Base-by-base conservation (phyloP, 257 asterid genomes). In the Penstemon barbatus region DNA sequence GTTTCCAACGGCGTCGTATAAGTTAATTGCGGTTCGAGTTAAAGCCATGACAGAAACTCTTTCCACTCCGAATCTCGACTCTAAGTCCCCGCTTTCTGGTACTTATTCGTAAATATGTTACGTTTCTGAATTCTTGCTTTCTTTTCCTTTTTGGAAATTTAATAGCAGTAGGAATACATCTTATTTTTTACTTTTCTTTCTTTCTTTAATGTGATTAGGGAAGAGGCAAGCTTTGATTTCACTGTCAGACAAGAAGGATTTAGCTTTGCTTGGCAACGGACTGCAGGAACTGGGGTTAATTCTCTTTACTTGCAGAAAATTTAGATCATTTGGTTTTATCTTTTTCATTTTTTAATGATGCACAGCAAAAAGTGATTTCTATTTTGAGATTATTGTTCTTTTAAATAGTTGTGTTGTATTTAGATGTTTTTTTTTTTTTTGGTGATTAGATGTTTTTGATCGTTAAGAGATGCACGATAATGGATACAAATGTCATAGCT, bases 281-380 rank as follows among this genome's bases (percentile, higher is more conserved):
- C 83, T 90, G 18, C 95, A 84, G 73, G 94, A 93, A 61, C 63
- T 94, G 75, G 99, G 97, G 99, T 90, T 79, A 74, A 77, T 9
- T 46, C 63, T 69, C 15, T 39, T 8, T 40, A 3, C 15, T 8
- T 18, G n/a, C 13, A 13, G 8, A 7, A 41, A 18, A 41, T 9
- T 49, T 10, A 13, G 6, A 10, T 5, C n/a, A 3, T 5, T 49
- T 8, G 15, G 5, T 12, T 49, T 10, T 49, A 5, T 9, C 11
- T 10, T 49, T 49, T 10, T 10, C 2, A 10, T 49, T 12, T 49
- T 25, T 25, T 25, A 25, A 25, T 25, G 33, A 25, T 25, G 33
- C 33, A 25, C 33, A 25, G 2, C 33, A 25, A 25, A 25, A 25
- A 25, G 33, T 25, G 33, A 25, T 25, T 25, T 25, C 33, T 2